These are phyloP conservation scores for Nannochloris sp. DNA, from an alignment of 139 green algal species.

Conservation along the genomic window DNA sequence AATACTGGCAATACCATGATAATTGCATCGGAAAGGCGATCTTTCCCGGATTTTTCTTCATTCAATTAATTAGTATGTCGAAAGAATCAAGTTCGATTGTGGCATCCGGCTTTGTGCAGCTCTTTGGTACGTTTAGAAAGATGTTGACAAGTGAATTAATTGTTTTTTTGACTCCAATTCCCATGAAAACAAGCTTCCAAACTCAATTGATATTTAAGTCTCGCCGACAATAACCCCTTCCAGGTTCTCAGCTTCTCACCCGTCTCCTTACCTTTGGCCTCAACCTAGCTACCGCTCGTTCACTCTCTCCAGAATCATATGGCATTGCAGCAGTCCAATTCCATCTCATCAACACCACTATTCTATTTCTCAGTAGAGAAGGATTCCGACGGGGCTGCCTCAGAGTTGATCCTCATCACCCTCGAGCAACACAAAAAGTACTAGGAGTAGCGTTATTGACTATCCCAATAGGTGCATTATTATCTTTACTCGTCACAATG, in stretches of 20 bases:
- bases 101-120: conserved; percentile 36
- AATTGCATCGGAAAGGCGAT: no score
- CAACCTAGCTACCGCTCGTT: conserved; percentile 67
- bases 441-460: conserved; percentile 22
- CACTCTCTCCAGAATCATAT: conserved; percentile 68
- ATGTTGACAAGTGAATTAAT: no score
- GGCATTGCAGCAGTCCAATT: conserved; percentile 81
- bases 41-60: no score
- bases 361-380: conserved; percentile 79
- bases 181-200: background rate
- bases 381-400: conserved; percentile 78
- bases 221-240: background rate
- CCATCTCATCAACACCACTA: conserved; percentile 82
- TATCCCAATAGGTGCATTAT: conserved; percentile 37
- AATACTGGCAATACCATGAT: no score
- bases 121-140: conserved; percentile 47
- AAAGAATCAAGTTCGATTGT: background rate
- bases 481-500: conserved; percentile 28
- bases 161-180: background rate
- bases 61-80: no score
- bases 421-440: background rate
- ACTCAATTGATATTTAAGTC: background rate
- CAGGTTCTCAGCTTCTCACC: conserved; percentile 74
- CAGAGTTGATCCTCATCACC: conserved; percentile 17
- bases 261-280: conserved; percentile 75